Conservation (phyloP, 139 green algal genomes). For the Medakamo hakoo region DNA sequence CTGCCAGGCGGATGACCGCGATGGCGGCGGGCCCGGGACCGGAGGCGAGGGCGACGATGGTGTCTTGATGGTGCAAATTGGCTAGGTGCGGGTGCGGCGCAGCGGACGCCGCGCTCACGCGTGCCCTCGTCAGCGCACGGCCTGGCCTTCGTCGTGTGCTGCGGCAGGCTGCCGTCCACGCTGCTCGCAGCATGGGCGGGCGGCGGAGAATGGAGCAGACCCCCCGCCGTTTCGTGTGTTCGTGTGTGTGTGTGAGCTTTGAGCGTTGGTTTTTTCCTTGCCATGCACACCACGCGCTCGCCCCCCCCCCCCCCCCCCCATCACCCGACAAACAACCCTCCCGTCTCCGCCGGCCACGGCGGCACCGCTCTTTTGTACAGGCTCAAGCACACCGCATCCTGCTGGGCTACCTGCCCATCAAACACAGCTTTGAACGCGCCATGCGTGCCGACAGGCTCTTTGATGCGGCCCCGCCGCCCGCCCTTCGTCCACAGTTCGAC, state of each 20-base stretch:
- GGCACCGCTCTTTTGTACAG: conserved; percentile 95
- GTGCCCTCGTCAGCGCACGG: not conserved
- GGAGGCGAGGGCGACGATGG: conserved; percentile 28
- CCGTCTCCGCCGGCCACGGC: conserved; percentile 84
- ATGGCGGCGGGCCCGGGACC: conserved; percentile 18
- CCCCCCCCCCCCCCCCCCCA: too few relatives aligned
- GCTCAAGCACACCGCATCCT: conserved; percentile 78
- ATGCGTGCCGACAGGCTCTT: conserved; percentile 87
- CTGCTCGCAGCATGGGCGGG: too few relatives aligned
- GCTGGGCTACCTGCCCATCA: conserved; percentile 73
- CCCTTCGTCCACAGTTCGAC: conserved; percentile 88
- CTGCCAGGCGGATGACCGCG: conserved; percentile 29
- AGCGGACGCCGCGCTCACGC: not conserved
- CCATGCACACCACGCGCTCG: too few relatives aligned
- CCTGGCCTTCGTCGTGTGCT: too few relatives aligned
- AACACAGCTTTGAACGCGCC: conserved; percentile 91
- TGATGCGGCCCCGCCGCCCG: conserved; percentile 77
- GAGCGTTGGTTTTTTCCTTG: too few relatives aligned
- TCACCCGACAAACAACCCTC: too few relatives aligned
- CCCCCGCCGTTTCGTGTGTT: too few relatives aligned
- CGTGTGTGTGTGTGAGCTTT: too few relatives aligned
- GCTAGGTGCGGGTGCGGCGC: not conserved
- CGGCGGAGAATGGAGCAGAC: too few relatives aligned
- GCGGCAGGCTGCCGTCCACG: too few relatives aligned
- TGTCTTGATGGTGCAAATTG: conserved; percentile 13